Conservation (phyloP, 2,329 filamentous ascomycete species). For the Xylaria hypoxylon region DNA sequence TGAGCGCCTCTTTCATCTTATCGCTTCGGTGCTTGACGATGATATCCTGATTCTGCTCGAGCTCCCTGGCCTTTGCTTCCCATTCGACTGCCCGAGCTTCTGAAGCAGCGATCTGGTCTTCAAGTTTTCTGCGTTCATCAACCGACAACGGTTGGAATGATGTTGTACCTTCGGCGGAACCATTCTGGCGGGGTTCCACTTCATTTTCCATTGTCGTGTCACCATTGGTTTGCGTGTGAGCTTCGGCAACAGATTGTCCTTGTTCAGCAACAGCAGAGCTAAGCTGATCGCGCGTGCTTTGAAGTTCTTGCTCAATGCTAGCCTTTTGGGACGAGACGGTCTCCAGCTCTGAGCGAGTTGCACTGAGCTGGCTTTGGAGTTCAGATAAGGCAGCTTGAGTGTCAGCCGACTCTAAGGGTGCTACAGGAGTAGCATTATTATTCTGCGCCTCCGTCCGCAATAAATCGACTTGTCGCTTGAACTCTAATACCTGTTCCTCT, state of each 20-base stretch:
- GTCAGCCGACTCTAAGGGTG: constrained; percentile 53
- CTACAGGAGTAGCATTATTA: constrained; percentile 56
- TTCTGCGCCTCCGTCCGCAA: constrained; percentile 47
- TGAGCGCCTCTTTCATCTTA: constrained; percentile 75
- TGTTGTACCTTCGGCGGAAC: constrained; percentile 26
- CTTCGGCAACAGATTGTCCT: constrained; percentile 67
- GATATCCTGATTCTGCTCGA: constrained; percentile 71
- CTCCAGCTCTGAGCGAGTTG: constrained; percentile 71
- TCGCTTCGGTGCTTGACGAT: constrained; percentile 75
- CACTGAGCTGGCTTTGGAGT: constrained; percentile 62
- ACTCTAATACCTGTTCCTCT: constrained; percentile 58
- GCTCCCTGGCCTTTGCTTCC: constrained; percentile 71
- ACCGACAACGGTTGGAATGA: constrained; percentile 58
- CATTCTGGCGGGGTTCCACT: constrained; percentile 37
- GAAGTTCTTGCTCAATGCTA: constrained; percentile 72
- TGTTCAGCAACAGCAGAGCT: constrained; percentile 71
- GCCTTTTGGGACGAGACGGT: constrained; percentile 75
- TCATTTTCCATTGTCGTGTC: constrained; percentile 50
- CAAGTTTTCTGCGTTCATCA: constrained; percentile 69
- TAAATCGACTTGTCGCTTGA: constrained; percentile 53
- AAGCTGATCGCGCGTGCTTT: constrained; percentile 68
- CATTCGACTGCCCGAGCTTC: constrained; percentile 73
- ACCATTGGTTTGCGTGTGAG: constrained; percentile 48
- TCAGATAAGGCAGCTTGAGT: constrained; percentile 59
- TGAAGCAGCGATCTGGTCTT: constrained; percentile 70